Conservation (phyloP, 2,329 filamentous ascomycete species). For the Sclerotinia spermophila region DNA sequence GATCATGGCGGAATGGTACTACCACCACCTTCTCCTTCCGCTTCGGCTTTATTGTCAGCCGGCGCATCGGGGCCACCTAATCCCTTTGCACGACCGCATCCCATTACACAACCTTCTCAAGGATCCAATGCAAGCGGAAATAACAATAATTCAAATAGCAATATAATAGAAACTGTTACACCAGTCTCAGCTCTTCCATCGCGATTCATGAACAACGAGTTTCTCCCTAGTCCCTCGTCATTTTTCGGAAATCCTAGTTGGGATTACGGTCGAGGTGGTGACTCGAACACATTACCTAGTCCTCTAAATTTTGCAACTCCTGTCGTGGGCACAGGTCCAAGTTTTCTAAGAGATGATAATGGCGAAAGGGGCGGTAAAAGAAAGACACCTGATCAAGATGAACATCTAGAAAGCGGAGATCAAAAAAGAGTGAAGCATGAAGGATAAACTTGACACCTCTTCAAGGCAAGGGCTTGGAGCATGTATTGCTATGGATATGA, state of each 20-base stretch:
- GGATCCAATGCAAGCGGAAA: constrained; percentile 38
- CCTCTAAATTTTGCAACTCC: constrained; percentile 92
- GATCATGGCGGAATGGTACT: constrained; percentile 63
- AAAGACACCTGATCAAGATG: constrained; percentile 19
- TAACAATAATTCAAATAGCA: constrained; percentile 42
- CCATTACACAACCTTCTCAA: constrained; percentile 50
- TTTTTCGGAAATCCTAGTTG: constrained; percentile 78
- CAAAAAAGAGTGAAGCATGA: constrained; percentile 18
- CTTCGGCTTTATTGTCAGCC: constrained; percentile 76
- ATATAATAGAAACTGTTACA: constrained; percentile 58
- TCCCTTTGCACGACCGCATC: constrained; percentile 86
- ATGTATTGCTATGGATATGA: constrained; percentile 13
- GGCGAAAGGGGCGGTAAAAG: constrained; percentile 27
- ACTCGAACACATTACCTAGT: constrained; percentile 85
- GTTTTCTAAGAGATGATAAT: constrained; percentile 57
- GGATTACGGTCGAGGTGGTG: constrained; percentile 62
- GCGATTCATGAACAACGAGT: constrained; percentile 81
- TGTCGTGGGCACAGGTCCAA: constrained; percentile 57
- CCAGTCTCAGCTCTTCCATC: constrained; percentile 93
- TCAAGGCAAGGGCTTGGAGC: not conserved
- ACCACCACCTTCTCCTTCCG: constrained; percentile 85
- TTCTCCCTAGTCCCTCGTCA: constrained; percentile 84
- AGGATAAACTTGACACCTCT: constrained; percentile 2
- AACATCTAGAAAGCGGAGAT: constrained; percentile 11
- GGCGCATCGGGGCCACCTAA: constrained; percentile 92